These are phyloP conservation scores for Salisapilia sapeloensis DNA, from an alignment of 352 stramenopile genomes.

Conservation along the genomic window DNA sequence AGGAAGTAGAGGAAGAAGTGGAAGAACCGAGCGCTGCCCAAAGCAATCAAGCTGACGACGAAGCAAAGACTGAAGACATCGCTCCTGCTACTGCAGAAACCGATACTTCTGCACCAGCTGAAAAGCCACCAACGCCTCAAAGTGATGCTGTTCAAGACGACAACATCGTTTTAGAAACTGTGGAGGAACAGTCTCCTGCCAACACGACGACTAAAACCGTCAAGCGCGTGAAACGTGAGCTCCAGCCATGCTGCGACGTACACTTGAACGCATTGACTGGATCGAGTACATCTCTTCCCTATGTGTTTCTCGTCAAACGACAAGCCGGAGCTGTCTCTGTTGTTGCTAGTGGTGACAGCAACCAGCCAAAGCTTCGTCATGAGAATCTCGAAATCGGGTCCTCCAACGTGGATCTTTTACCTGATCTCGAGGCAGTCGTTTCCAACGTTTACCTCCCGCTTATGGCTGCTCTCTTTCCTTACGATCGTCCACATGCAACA, in stretches of 20 bases:
- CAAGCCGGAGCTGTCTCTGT: constrained; percentile 24
- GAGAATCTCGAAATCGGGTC: constrained; percentile 74
- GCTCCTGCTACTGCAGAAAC: constrained; percentile 1
- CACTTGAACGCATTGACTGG: constrained; percentile 53
- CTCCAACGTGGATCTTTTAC: constrained; percentile 71
- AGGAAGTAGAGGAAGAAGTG: constrained; percentile 70
- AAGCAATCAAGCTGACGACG: constrained; percentile 1
- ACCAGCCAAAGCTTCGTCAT: constrained; percentile 28
- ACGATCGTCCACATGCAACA: constrained; percentile 4
- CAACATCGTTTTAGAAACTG: constrained; percentile 44
- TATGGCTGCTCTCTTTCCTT: constrained; percentile 27
- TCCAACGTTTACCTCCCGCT: constrained; percentile 83
- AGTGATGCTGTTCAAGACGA: constrained; percentile 32
- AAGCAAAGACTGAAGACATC: background rate
- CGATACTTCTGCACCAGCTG: constrained; percentile 1
- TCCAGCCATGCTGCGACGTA: constrained; percentile 37
- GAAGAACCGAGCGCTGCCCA: constrained; percentile 9
- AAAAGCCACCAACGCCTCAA: constrained; percentile 1
- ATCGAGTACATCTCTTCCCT: constrained; percentile 39
- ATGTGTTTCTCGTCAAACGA: constrained; percentile 72
- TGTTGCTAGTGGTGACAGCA: constrained; percentile 6
- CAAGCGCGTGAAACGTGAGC: constrained; percentile 26
- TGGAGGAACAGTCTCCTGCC: constrained; percentile 7
- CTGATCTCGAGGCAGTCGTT: constrained; percentile 75
- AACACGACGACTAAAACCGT: constrained; percentile 24